Conservation (phyloP, 1,139 yeast species). For the Kodamaea arcana region DNA sequence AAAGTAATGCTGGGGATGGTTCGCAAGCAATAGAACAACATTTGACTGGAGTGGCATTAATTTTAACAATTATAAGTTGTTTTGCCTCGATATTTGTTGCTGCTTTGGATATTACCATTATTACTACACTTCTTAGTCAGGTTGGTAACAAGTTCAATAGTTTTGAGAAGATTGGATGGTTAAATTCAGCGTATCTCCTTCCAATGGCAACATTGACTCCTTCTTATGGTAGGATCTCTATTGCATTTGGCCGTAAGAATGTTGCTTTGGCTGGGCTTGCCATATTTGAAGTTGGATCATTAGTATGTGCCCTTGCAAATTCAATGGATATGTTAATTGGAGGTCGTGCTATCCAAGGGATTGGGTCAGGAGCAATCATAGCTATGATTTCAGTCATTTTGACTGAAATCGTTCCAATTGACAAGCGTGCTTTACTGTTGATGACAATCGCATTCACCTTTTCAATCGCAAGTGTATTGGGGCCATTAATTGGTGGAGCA, state of each 20-base stretch:
- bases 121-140: conserved; percentile 51
- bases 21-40: conserved; percentile 47
- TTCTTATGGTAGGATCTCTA: conserved; percentile 58
- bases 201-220: conserved; percentile 57
- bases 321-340: conserved; percentile 61
- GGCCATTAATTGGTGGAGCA: conserved; percentile 70
- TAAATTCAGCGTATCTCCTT: conserved; percentile 55
- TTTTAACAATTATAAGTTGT: conserved; percentile 42
- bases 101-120: conserved; percentile 68
- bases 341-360: conserved; percentile 66
- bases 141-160: conserved; percentile 53
- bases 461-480: conserved; percentile 53
- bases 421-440: conserved; percentile 49
- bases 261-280: conserved; percentile 46
- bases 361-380: conserved; percentile 70
- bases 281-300: conserved; percentile 60
- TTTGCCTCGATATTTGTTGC: conserved; percentile 50
- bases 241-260: conserved; percentile 57
- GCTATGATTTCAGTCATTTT: conserved; percentile 55
- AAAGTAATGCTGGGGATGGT: conserved; percentile 58
- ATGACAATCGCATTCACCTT: conserved; percentile 50
- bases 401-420: conserved; percentile 59
- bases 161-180: conserved; percentile 59
- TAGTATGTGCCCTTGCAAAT: conserved; percentile 53
- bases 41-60: conserved; percentile 39